These are phyloP conservation scores for Fusarium burgessii DNA, from an alignment of 2,329 filamentous ascomycete species.

Conservation along the genomic window DNA sequence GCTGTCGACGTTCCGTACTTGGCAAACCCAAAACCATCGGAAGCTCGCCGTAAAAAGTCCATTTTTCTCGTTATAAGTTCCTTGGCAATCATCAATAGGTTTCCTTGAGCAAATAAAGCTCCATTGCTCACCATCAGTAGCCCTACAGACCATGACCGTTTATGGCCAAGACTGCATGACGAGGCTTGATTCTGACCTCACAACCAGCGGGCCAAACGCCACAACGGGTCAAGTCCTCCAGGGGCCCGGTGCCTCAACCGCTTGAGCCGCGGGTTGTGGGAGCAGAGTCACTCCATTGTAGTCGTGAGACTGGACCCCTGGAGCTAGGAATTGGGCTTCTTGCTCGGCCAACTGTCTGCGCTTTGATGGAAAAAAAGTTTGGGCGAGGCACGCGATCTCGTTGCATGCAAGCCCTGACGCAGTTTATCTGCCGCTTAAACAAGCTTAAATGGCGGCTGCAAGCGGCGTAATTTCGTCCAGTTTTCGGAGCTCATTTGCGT, in stretches of 20 bases:
- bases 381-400: conserved; percentile 6
- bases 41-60: not conserved
- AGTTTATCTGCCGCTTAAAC: conserved; percentile 25
- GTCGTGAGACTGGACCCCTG: not conserved
- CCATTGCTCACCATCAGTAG: conserved; percentile 13
- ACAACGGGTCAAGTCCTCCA: conserved; percentile 17
- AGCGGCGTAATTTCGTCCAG: conserved; percentile 9
- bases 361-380: not conserved
- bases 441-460: conserved; percentile 34
- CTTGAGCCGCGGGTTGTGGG: conserved; percentile 24
- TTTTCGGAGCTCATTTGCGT: not conserved
- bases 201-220: conserved; percentile 7
- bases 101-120: conserved; percentile 1
- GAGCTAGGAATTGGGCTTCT: not conserved
- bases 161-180: conserved; percentile 25
- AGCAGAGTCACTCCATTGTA: conserved; percentile 20
- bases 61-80: not conserved
- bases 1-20: conserved; percentile 21
- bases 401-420: conserved; percentile 7
- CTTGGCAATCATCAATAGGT: conserved; percentile 24
- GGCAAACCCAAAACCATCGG: conserved; percentile 13
- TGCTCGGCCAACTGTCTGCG: not conserved
- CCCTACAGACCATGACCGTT: conserved; percentile 26
- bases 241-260: conserved; percentile 21
- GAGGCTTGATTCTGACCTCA: conserved; percentile 32